Conservation (phyloP, 192 early-diverging fungal species). For the Linnemannia hyalina region DNA sequence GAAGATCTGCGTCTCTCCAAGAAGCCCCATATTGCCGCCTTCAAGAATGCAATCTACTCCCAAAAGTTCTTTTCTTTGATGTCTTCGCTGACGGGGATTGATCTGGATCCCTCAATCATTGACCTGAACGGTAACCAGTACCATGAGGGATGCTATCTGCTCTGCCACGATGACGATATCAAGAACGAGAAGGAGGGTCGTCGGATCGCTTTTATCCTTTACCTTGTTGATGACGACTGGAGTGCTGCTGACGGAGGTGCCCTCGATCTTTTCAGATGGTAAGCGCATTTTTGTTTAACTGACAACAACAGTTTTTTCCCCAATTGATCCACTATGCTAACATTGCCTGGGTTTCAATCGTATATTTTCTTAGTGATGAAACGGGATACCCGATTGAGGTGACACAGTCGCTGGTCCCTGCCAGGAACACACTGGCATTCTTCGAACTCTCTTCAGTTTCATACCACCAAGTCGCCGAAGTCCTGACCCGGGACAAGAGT, state of each 20-base stretch:
- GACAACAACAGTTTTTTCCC: background rate
- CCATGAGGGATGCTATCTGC: constrained; percentile 68
- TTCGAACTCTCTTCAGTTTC: constrained; percentile 71
- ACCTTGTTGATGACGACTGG: constrained; percentile 78
- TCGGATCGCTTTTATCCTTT: constrained; percentile 80
- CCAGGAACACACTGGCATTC: constrained; percentile 71
- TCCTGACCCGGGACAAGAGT: constrained; percentile 48
- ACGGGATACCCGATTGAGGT: constrained; percentile 63
- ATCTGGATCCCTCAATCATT: constrained; percentile 67
- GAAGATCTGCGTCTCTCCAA: constrained; percentile 65
- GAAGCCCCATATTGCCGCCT: constrained; percentile 59
- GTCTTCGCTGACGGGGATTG: constrained; percentile 71
- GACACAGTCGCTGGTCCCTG: constrained; percentile 59
- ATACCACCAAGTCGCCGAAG: constrained; percentile 73
- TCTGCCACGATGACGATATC: constrained; percentile 85
- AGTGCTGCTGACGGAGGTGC: constrained; percentile 71
- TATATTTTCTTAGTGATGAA: constrained; percentile 44
- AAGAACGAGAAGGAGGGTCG: constrained; percentile 69
- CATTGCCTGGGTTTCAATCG: background rate
- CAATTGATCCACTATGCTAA: background rate
- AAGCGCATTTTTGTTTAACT: background rate
- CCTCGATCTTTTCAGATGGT: constrained; percentile 72
- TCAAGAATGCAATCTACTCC: constrained; percentile 72
- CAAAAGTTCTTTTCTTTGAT: constrained; percentile 72
- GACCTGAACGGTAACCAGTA: constrained; percentile 81